Evolutionary conservation across 2,329 filamentous ascomycete species (phyloP), one percentile per base, ranked within the genome.

Genomic region (Parascedosporium putredinis): DNA sequence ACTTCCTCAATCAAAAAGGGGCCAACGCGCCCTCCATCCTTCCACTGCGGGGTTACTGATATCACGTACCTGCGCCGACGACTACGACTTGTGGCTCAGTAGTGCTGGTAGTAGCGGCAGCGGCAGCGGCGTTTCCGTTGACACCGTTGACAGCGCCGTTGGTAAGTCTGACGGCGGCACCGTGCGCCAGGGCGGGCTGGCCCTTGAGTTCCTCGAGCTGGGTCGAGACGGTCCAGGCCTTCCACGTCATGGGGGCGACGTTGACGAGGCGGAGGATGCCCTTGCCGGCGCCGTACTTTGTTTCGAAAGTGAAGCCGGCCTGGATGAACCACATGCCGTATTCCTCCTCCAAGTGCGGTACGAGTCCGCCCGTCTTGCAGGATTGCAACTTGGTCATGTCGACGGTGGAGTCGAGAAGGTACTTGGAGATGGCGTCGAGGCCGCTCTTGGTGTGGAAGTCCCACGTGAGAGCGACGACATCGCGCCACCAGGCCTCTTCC

Each of bases 21-120:
- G n/a, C n/a, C n/a, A n/a, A n/a, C n/a, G n/a, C n/a, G n/a, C n/a
- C n/a, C n/a, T n/a, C n/a, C n/a, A n/a, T n/a, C n/a, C n/a, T n/a
- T n/a, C n/a, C n/a, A n/a, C n/a, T n/a, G n/a, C n/a, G n/a, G n/a
- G n/a, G n/a, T n/a, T n/a, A n/a, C n/a, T n/a, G n/a, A n/a, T n/a
- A n/a, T 10, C 45, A 45, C 27, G 40, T 53, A 65, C 66, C 64
- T 47, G 62, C 65, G 29, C 69, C 69, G 43, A 72, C 56, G 27
- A 72, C 62, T 34, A 73, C 50, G 1, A 69, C 64, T 8, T 58
- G 59, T 0, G 67, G 64, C 27, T 71, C 66, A 12, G 61, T 57
- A 12, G 66, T 59, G 10, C 54, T 65, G 14, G 61, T 57, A 25
- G 64, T 60, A 12, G 27, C 27, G 7, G 27, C 27, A 31, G 12